phyloP scores from a whole-genome alignment of 345 rosid genomes.

The Populus euphratica region DNA sequence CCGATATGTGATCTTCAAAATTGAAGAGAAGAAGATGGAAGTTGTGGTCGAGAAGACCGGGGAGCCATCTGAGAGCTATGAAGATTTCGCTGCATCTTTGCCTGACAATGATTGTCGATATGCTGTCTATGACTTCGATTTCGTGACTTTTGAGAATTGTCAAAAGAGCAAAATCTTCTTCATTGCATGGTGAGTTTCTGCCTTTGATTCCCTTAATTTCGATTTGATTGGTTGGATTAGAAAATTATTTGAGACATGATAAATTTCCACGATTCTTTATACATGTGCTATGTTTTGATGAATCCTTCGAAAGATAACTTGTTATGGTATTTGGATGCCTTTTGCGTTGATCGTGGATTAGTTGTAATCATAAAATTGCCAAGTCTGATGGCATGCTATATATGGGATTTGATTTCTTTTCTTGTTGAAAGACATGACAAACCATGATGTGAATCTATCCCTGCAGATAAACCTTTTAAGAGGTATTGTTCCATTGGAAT shows the following conservation, averaged over 20 bases:
- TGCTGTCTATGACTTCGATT: slow-evolving; percentile 71
- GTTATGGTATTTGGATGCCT: too few species aligned
- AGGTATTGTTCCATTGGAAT: too few species aligned
- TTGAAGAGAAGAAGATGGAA: slow-evolving; percentile 58
- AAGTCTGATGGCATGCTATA: too few species aligned
- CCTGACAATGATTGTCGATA: slow-evolving; percentile 78
- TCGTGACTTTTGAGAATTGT: slow-evolving; percentile 70
- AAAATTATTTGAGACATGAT: not conserved
- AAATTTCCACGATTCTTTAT: not conserved
- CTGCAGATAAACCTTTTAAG: too few species aligned
- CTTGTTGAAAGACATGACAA: too few species aligned
- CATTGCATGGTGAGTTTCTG: slow-evolving; percentile 56
- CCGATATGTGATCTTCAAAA: slow-evolving; percentile 63
- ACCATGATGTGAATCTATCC: too few species aligned
- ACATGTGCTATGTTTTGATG: not conserved
- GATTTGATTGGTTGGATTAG: not conserved
- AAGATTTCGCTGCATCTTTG: slow-evolving; percentile 63
- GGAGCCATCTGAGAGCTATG: slow-evolving; percentile 53
- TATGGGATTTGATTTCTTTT: too few species aligned
- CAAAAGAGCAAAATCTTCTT: slow-evolving; percentile 82
- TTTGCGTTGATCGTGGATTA: too few species aligned
- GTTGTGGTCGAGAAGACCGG: slow-evolving; percentile 72
- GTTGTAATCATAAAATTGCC: too few species aligned
- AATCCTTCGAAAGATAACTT: not conserved
- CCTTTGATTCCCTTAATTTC: not conserved